Percentiles rank a stretch among this genome's conserved stretches.
phyloP scores from a whole-genome alignment of 805 yeast species.

The Teunomyces pallodes region DNA sequence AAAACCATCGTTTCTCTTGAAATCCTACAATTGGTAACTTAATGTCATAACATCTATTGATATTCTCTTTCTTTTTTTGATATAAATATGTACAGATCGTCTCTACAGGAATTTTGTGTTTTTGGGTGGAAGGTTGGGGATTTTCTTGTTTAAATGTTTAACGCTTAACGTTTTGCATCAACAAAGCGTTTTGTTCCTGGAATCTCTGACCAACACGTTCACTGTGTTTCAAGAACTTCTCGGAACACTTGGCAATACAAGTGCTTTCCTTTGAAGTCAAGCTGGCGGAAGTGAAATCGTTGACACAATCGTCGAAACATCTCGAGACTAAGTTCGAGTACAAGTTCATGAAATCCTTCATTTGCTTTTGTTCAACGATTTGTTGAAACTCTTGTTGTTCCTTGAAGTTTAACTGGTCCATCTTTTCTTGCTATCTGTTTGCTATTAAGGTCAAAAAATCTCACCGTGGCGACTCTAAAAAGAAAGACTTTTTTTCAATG shows the following conservation, averaged over 20 bases:
- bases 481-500: background rate
- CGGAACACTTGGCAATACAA: conserved; percentile 90
- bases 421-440: conserved; percentile 27
- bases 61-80: background rate
- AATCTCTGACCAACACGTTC: conserved; percentile 98
- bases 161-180: conserved; percentile 61
- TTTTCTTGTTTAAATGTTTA: background rate
- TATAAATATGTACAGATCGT: background rate
- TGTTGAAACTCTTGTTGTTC: conserved; percentile 97
- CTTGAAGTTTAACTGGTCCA: conserved; percentile 93
- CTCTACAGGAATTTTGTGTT: background rate
- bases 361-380: conserved; percentile 94
- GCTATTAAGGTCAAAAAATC: background rate
- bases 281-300: conserved; percentile 92
- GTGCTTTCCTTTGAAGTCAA: conserved; percentile 80
- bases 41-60: background rate
- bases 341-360: conserved; percentile 97
- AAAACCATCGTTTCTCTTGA: no score
- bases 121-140: background rate
- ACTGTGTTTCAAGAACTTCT: conserved; percentile 95
- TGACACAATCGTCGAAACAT: conserved; percentile 97
- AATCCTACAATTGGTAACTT: no score
- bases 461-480: background rate
- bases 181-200: conserved; percentile 91
- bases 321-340: conserved; percentile 94